Conservation (phyloP, 345 rosid genomes). For the Gossypium raimondii region DNA sequence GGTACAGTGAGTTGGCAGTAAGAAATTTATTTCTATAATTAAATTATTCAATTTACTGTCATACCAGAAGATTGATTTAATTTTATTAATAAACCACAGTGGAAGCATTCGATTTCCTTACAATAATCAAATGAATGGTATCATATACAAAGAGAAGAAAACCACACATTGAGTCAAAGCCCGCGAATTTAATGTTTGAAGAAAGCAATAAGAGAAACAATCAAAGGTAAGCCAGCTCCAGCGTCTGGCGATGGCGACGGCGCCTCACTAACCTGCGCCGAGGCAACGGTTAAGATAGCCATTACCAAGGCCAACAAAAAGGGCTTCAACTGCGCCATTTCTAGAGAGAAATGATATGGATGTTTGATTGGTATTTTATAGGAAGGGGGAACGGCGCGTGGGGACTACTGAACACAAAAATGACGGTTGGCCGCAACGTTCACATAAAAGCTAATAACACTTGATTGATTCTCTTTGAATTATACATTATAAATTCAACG, state of each 20-base stretch:
- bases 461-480: too few species aligned
- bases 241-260: slow-evolving; percentile 30
- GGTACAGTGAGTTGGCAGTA: too few species aligned
- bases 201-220: slow-evolving; percentile 28
- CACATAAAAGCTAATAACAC: slow-evolving; percentile 14
- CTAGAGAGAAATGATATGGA: too few species aligned
- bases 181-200: slow-evolving; percentile 14
- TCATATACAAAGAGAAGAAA: not conserved
- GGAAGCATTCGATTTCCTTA: not conserved
- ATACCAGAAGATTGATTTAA: too few species aligned
- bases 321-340: not conserved
- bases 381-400: not conserved
- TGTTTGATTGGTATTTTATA: not conserved
- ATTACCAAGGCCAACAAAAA: slow-evolving; percentile 13
- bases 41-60: too few species aligned
- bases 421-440: slow-evolving; percentile 25
- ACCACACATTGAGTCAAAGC: not conserved
- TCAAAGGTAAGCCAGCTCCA: slow-evolving; percentile 31
- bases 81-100: too few species aligned
- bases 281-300: slow-evolving; percentile 16
- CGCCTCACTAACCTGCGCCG: slow-evolving; percentile 38
- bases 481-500: too few species aligned
- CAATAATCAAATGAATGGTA: not conserved
- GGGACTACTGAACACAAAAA: not conserved
- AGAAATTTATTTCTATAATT: too few species aligned